Percentiles rank a stretch among this genome's conserved stretches.
Conservation (phyloP, 371 early-diverging fungal species). For the Mortierella sp. region DNA sequence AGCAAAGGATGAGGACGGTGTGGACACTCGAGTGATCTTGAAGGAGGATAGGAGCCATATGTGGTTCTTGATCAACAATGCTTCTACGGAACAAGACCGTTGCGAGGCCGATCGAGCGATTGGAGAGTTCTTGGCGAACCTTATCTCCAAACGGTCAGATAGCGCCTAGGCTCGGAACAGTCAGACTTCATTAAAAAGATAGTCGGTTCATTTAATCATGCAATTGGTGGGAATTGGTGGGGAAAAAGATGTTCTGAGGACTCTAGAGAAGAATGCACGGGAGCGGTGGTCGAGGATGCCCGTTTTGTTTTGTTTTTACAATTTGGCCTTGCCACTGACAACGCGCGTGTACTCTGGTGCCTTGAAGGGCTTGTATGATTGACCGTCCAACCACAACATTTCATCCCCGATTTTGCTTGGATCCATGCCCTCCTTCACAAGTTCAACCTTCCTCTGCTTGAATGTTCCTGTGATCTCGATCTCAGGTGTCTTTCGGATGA, state of each 20-base stretch:
- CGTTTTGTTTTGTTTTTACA: conserved; percentile 12
- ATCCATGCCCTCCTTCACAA: conserved; percentile 64
- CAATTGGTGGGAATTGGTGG: no score
- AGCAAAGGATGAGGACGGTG: conserved; percentile 4
- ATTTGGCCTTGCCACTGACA: conserved; percentile 43
- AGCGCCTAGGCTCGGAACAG: background rate
- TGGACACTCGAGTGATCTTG: background rate
- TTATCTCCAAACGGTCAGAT: background rate
- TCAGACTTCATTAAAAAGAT: background rate
- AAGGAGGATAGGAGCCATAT: conserved; percentile 7
- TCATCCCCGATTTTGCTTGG: conserved; percentile 54
- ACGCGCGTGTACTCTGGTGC: conserved; percentile 32
- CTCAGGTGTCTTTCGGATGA: conserved; percentile 61
- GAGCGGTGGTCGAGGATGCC: no score
- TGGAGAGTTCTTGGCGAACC: conserved; percentile 8
- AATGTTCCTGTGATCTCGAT: conserved; percentile 69
- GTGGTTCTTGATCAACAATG: conserved; percentile 8
- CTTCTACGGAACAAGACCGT: conserved; percentile 11
- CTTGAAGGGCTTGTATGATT: conserved; percentile 62
- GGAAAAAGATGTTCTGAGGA: background rate
- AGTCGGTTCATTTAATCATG: no score
- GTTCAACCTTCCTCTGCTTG: conserved; percentile 65
- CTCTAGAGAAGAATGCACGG: background rate
- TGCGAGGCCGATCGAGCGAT: background rate
- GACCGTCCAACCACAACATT: conserved; percentile 62